Evolutionary conservation across 73 alveolate genomes (phyloP), one percentile per base, ranked within the genome.

Genomic region (Symbiodinium pilosum): DNA sequence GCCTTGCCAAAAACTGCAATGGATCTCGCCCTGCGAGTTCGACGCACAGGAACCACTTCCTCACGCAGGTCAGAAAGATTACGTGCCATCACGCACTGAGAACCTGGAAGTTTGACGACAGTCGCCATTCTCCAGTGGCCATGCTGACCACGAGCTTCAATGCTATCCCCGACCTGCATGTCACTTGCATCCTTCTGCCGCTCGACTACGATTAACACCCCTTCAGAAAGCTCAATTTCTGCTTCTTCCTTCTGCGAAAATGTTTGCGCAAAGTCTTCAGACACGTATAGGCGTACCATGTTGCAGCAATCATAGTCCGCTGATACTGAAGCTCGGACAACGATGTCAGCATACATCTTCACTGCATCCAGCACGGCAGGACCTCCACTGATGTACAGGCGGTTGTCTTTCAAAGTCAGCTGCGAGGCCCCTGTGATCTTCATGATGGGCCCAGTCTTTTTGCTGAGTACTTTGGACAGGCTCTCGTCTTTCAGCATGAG

Each of bases 101-200:
- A 24, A 36, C 18, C 95, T 5, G 86, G 20, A 9, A 26, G 18
- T 20, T 7, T 36, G 12, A 21, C 12, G 26, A 87, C 56, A 42
- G 36, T 87, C 41, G 95, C 95, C 86, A 68, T 68, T 38, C 84
- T 39, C 87, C 87, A 88, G 20, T 40, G 87, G 14, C 95, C 95
- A 9, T 28, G 83, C 73, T 86, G 95, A 34, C 51, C 40, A 28
- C 26, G 71, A 18, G 47, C 95, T 41, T 88, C 95, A 4, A 88
- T 41, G 24, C 20, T 20, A 26, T 56, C 86, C 28, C 94, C 94
- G 20, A 41, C 71, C 38, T 26, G 83, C 42, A n/a, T 18, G 20
- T 44, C 36, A 52, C 24, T 44, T 26, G 3, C 44, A n/a, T 1
- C 36, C 16, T 32, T 41, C 43, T 30, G 14, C 68, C 47, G 73